Percentiles rank a stretch among this genome's conserved stretches.
These are phyloP conservation scores for Rhodotorula babjevae DNA, from an alignment of 768 basidiomycete genomes.

Conservation along the genomic window DNA sequence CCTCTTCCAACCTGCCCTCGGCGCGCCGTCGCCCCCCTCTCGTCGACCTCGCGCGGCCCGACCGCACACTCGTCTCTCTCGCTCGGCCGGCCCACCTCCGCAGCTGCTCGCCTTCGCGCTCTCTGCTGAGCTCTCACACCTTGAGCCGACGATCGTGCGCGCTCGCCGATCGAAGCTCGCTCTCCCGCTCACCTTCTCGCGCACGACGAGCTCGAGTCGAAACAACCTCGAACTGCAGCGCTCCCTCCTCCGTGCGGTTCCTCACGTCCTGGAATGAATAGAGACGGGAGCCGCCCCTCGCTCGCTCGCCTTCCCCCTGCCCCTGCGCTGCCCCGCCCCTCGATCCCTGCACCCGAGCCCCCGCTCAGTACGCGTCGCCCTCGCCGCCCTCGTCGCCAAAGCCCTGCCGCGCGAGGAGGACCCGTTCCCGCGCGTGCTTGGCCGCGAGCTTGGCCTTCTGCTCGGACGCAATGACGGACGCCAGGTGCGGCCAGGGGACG, in stretches of 20 bases:
- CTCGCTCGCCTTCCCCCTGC: not conserved
- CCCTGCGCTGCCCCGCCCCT: not conserved
- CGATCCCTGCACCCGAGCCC: not conserved
- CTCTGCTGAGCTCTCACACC: too few species aligned
- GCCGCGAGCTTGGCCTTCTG: constrained; percentile 49
- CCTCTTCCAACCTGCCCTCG: too few species aligned
- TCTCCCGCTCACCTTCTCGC: too few species aligned
- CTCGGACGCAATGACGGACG: constrained; percentile 71
- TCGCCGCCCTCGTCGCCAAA: constrained; percentile 94
- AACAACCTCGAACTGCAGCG: not conserved
- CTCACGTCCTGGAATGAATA: constrained; percentile 4
- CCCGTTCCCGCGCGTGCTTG: constrained; percentile 58
- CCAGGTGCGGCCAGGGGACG: constrained; percentile 68
- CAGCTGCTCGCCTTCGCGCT: too few species aligned
- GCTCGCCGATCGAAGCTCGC: too few species aligned
- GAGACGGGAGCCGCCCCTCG: not conserved
- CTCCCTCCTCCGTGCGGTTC: not conserved
- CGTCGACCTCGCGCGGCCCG: too few species aligned
- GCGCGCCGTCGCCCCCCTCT: too few species aligned
- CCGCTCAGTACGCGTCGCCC: constrained; percentile 78
- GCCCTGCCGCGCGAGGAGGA: constrained; percentile 76
- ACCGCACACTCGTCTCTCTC: too few species aligned
- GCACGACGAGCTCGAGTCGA: too few species aligned
- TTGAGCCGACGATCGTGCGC: too few species aligned
- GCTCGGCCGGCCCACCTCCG: too few species aligned